Evolutionary conservation across 192 early-diverging fungal species (phyloP).

Genomic region (Pilobolus umbonatus): DNA sequence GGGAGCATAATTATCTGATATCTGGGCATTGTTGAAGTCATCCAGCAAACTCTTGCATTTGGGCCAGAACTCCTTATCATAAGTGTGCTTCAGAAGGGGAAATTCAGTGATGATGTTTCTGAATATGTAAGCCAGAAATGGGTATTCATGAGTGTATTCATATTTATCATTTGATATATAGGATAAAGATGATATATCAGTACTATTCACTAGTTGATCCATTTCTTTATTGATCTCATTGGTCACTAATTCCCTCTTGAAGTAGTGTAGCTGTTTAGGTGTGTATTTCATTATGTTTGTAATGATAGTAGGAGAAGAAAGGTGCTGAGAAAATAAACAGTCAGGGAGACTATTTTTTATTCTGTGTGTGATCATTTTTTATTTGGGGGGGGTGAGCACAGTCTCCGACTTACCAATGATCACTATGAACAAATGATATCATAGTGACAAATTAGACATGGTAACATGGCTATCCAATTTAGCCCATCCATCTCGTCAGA

Average conservation of each 20-base stretch:
- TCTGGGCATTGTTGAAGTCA: slow-evolving; percentile 35
- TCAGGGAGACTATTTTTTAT: too few species aligned
- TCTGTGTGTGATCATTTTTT: too few species aligned
- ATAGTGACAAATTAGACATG: too few species aligned
- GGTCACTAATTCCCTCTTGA: slow-evolving; percentile 47
- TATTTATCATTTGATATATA: slow-evolving; percentile 17
- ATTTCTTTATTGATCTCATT: slow-evolving; percentile 42
- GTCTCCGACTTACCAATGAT: too few species aligned
- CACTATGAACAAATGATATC: too few species aligned
- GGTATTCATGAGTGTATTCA: slow-evolving; percentile 36
- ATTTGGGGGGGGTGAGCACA: too few species aligned
- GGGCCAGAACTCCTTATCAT: slow-evolving; percentile 36
- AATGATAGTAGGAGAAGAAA: not conserved
- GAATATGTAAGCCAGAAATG: slow-evolving; percentile 44
- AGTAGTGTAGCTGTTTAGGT: slow-evolving; percentile 45
- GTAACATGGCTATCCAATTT: too few species aligned
- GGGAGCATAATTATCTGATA: slow-evolving; percentile 24
- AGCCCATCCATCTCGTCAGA: too few species aligned
- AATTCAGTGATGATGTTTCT: slow-evolving; percentile 40
- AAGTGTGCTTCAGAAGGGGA: slow-evolving; percentile 40
- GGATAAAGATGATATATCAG: slow-evolving; percentile 20
- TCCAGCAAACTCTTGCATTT: slow-evolving; percentile 42
- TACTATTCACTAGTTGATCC: slow-evolving; percentile 6
- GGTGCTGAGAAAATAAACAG: not conserved
- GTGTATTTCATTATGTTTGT: slow-evolving; percentile 16